Evolutionary conservation across 331 rosid species (phyloP).

Genomic region (Pyrus hybrid): DNA sequence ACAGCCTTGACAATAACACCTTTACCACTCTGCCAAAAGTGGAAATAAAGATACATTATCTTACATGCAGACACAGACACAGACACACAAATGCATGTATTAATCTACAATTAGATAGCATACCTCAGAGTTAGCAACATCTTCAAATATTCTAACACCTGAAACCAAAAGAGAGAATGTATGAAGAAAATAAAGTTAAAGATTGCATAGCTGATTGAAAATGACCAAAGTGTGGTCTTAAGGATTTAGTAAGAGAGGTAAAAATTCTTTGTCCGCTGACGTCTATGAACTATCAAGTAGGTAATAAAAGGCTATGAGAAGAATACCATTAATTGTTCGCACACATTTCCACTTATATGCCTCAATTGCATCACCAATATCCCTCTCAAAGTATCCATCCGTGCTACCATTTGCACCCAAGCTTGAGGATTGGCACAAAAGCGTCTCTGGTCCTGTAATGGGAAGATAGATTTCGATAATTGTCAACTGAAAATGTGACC

Average conservation of each 20-base stretch:
- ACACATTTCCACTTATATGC: constrained; percentile 85
- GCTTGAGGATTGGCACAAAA: constrained; percentile 67
- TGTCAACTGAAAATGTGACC: background rate
- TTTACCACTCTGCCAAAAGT: constrained; percentile 63
- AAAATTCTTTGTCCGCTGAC: background rate
- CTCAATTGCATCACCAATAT: constrained; percentile 76
- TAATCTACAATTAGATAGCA: background rate
- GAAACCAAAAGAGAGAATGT: constrained; percentile 31
- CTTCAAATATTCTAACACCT: constrained; percentile 95
- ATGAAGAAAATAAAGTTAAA: constrained; percentile 8
- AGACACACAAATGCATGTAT: background rate
- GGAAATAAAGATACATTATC: constrained; percentile 7
- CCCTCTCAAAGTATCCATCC: constrained; percentile 56
- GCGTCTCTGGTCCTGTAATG: constrained; percentile 73
- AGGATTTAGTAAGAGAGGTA: background rate
- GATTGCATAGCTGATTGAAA: background rate
- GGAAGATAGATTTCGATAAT: background rate
- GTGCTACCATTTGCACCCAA: constrained; percentile 26
- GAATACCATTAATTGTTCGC: constrained; percentile 60
- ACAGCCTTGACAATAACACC: constrained; percentile 78
- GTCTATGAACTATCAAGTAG: constrained; percentile 14
- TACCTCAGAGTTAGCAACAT: constrained; percentile 74
- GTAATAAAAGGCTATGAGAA: constrained; percentile 14
- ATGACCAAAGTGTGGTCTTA: constrained; percentile 8
- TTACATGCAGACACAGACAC: background rate